These are phyloP conservation scores for Zygotorulaspora mrakii DNA, from an alignment of 1,139 yeast genomes.

Conservation along the genomic window DNA sequence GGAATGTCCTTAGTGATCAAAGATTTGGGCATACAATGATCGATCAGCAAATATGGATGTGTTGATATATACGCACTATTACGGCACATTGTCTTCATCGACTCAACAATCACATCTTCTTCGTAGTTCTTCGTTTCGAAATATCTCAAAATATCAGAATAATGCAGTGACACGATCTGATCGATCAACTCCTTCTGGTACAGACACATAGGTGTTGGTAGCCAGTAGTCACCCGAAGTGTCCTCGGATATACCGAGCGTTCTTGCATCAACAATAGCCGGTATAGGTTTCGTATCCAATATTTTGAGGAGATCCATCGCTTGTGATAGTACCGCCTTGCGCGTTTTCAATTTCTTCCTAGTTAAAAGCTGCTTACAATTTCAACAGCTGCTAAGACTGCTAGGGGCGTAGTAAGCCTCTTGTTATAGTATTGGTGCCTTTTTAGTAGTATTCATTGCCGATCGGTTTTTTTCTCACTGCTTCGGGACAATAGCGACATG, in stretches of 20 bases:
- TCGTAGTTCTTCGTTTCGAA: constrained; percentile 59
- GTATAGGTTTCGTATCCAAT: constrained; percentile 81
- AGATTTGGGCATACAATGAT: constrained; percentile 83
- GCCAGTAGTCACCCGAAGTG: constrained; percentile 65
- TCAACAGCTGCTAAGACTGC: too few species aligned
- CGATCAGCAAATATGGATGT: constrained; percentile 83
- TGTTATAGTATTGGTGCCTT: too few species aligned
- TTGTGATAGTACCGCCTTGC: too few species aligned
- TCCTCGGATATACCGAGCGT: constrained; percentile 37
- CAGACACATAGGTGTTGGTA: constrained; percentile 84
- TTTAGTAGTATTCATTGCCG: too few species aligned
- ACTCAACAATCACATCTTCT: constrained; percentile 60
- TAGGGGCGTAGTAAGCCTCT: too few species aligned
- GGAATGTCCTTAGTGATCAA: constrained; percentile 76
- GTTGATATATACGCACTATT: constrained; percentile 78
- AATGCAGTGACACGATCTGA: constrained; percentile 86
- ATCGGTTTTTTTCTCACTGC: too few species aligned
- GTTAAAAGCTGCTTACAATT: too few species aligned
- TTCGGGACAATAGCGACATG: too few species aligned
- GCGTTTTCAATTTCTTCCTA: too few species aligned
- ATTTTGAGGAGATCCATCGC: constrained; percentile 80
- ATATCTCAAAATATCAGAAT: constrained; percentile 82
- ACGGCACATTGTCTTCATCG: constrained; percentile 65
- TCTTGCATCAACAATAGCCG: constrained; percentile 58
- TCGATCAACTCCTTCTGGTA: constrained; percentile 90